These are phyloP conservation scores for Begonia peltatifolia DNA, from an alignment of 306 rosid genomes.

Conservation along the genomic window DNA sequence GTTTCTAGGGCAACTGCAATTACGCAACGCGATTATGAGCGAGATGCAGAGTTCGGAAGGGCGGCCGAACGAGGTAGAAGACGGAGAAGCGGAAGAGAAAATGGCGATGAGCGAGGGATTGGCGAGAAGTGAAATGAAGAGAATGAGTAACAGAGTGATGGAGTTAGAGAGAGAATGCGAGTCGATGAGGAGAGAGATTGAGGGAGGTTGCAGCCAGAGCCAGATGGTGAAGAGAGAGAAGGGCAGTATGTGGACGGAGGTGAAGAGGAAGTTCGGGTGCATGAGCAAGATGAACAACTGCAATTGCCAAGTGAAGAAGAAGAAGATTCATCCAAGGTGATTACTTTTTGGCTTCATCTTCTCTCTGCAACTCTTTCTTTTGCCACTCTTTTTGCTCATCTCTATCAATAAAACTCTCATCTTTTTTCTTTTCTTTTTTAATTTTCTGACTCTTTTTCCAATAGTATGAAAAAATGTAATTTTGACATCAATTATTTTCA, in stretches of 20 bases:
- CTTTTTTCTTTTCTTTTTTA: no score
- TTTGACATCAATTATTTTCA: no score
- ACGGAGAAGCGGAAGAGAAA: slow-evolving; percentile 8
- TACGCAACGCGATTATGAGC: slow-evolving; percentile 15
- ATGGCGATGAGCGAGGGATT: slow-evolving; percentile 8
- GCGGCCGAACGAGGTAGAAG: slow-evolving; percentile 5
- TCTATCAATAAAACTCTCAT: no score
- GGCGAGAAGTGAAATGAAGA: slow-evolving; percentile 18
- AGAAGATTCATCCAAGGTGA: slow-evolving; percentile 22
- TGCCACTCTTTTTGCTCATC: not conserved
- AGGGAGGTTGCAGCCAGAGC: slow-evolving; percentile 11
- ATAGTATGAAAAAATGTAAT: no score
- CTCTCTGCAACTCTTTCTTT: not conserved
- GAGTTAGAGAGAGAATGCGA: slow-evolving; percentile 33
- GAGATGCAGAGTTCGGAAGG: slow-evolving; percentile 16
- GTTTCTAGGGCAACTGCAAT: slow-evolving; percentile 25
- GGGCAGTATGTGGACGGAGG: slow-evolving; percentile 30
- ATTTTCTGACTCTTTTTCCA: no score
- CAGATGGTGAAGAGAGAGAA: slow-evolving; percentile 21
- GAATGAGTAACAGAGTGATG: slow-evolving; percentile 20
- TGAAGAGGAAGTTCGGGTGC: slow-evolving; percentile 60
- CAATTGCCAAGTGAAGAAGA: slow-evolving; percentile 26
- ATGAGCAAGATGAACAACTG: slow-evolving; percentile 10
- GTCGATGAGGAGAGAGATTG: slow-evolving; percentile 28
- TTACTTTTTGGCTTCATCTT: not conserved